Conservation (phyloP, 352 stramenopile genomes). For the Phytophthora fragariaefolia region DNA sequence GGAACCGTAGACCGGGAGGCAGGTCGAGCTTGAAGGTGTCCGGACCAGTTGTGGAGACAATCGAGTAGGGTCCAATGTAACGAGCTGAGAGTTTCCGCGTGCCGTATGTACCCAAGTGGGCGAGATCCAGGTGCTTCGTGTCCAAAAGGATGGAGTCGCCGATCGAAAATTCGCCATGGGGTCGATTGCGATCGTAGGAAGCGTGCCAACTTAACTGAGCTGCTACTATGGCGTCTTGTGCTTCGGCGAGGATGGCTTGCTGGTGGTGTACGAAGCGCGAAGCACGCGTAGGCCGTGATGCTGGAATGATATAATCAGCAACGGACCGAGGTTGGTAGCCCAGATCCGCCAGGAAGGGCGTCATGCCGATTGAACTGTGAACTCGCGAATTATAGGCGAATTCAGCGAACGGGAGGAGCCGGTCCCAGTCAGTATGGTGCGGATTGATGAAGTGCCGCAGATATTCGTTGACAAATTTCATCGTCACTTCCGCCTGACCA, state of each 20-base stretch:
- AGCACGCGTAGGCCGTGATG: not conserved
- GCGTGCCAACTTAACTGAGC: conserved; percentile 7
- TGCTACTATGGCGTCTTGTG: conserved; percentile 12
- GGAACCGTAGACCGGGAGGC: conserved; percentile 13
- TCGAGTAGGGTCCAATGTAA: conserved; percentile 18
- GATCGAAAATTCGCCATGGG: not conserved
- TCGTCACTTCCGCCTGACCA: not conserved
- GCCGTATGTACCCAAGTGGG: conserved; percentile 12
- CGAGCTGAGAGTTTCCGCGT: conserved; percentile 20
- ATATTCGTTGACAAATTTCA: not conserved
- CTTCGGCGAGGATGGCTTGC: conserved; percentile 9
- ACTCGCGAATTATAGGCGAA: not conserved
- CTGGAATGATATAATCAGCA: conserved; percentile 1
- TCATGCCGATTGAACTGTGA: conserved; percentile 13
- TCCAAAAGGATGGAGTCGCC: conserved; percentile 7
- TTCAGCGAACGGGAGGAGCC: not conserved
- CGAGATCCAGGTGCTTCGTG: conserved; percentile 16
- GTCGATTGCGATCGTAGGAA: conserved; percentile 16
- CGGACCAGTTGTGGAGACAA: not conserved
- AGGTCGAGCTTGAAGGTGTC: conserved; percentile 22
- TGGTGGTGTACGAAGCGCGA: conserved; percentile 10
- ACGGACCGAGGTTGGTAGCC: conserved; percentile 17
- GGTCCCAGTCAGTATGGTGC: not conserved
- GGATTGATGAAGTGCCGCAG: not conserved
- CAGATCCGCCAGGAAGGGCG: conserved; percentile 26